A percentile compares a stretch with the other conserved stretches of the same genome.
These are phyloP conservation scores for Nidularia pulvinata DNA, from an alignment of 768 basidiomycete genomes.

Conservation along the genomic window DNA sequence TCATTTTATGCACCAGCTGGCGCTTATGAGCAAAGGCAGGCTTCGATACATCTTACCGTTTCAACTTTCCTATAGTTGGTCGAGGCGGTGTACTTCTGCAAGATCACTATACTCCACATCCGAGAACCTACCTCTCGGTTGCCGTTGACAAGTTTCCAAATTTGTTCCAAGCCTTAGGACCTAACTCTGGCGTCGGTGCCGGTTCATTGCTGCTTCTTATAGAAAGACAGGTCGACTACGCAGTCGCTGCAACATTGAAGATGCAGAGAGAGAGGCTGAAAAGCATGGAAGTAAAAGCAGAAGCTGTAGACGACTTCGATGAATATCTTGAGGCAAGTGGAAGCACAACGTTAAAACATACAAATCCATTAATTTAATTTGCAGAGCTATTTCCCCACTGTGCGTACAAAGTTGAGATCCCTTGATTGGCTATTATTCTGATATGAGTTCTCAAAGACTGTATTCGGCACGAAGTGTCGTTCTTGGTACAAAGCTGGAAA, in stretches of 20 bases:
- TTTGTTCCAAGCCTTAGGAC: slow-evolving; percentile 58
- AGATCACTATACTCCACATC: slow-evolving; percentile 54
- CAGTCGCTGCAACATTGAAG: slow-evolving; percentile 53
- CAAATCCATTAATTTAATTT: slow-evolving; percentile 2
- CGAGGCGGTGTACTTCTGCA: slow-evolving; percentile 49
- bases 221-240: slow-evolving; percentile 59
- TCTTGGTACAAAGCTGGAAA: slow-evolving; percentile 69
- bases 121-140: slow-evolving; percentile 56
- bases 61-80: slow-evolving; percentile 52
- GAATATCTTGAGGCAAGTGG: slow-evolving; percentile 50
- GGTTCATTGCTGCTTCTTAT: slow-evolving; percentile 56
- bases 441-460: slow-evolving; percentile 35
- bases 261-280: slow-evolving; percentile 62
- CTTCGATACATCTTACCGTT: slow-evolving; percentile 48
- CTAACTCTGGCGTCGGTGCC: slow-evolving; percentile 53
- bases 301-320: slow-evolving; percentile 64
- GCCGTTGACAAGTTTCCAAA: slow-evolving; percentile 71
- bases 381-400: slow-evolving; percentile 48
- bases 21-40: slow-evolving; percentile 24
- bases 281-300: slow-evolving; percentile 57
- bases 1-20: not conserved
- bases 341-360: not conserved
- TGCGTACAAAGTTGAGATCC: slow-evolving; percentile 10
- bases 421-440: not conserved
- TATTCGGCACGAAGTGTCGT: slow-evolving; percentile 55